Percentiles rank a stretch among this genome's conserved stretches.
These are phyloP conservation scores for Rhizopus stolonifer DNA, from an alignment of 371 early-diverging fungal species.

Conservation along the genomic window DNA sequence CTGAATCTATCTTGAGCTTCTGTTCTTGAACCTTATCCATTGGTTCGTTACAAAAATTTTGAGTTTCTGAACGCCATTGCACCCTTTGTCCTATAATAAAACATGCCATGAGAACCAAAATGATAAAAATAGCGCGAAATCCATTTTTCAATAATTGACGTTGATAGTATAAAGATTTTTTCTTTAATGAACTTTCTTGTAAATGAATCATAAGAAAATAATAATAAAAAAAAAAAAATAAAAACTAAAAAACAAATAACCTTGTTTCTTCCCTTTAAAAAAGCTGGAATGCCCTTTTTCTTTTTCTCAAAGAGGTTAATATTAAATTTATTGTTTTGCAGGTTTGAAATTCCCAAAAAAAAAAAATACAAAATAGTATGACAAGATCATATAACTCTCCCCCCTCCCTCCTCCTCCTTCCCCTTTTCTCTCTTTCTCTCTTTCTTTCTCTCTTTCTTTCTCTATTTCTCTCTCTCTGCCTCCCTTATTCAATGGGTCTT, in stretches of 20 bases:
- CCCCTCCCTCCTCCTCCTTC: conserved; percentile 9
- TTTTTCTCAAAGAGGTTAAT: not conserved
- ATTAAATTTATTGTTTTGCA: not conserved
- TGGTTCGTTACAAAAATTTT: conserved; percentile 11
- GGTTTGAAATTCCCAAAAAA: not conserved
- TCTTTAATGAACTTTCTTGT: not conserved
- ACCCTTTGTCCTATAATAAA: conserved; percentile 13
- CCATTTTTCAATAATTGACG: not conserved
- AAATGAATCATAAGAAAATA: not conserved
- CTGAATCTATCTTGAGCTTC: not conserved
- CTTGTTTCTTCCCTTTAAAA: not conserved
- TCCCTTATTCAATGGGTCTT: conserved; percentile 10
- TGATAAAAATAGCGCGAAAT: not conserved
- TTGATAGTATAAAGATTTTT: not conserved
- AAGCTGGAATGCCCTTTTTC: not conserved
- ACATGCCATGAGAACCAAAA: not conserved
- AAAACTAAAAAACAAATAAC: not conserved
- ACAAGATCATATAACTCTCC: not conserved
- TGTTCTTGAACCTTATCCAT: not conserved
- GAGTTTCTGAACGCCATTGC: conserved; percentile 11
- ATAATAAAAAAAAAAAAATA: not conserved
- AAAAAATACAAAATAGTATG: not conserved
- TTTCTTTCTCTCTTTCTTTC: conserved; percentile 14
- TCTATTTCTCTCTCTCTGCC: not conserved
- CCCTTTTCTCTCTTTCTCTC: not conserved